These are phyloP conservation scores for Thraustochytrium sp. DNA, from an alignment of 352 stramenopile species.

Conservation along the genomic window DNA sequence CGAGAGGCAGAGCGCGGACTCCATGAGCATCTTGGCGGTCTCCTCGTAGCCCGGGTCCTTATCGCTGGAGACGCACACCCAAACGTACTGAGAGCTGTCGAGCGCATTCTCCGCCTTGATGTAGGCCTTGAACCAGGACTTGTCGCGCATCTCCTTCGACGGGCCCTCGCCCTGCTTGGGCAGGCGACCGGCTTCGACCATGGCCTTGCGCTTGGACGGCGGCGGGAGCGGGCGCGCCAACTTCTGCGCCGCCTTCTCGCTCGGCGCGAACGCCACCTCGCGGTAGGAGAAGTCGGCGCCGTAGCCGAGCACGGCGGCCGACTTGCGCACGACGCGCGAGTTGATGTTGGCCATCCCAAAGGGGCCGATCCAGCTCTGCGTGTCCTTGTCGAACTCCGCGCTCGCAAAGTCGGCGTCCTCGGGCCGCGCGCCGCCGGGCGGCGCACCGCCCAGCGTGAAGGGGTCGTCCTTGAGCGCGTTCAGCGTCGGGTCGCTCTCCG, in stretches of 20 bases:
- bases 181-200: conserved; percentile 31
- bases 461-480: conserved; percentile 55
- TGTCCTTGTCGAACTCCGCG: background rate
- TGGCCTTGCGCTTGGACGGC: conserved; percentile 7
- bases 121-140: background rate
- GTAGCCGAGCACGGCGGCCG: background rate
- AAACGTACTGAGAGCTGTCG: background rate
- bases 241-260: background rate
- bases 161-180: conserved; percentile 13
- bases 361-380: background rate
- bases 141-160: conserved; percentile 1
- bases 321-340: conserved; percentile 42
- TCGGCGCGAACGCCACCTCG: background rate
- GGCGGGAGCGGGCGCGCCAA: background rate
- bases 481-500: conserved; percentile 60
- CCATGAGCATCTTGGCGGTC: conserved; percentile 33
- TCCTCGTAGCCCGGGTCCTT: conserved; percentile 21
- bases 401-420: background rate
- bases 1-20: conserved; percentile 16
- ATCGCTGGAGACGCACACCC: background rate
- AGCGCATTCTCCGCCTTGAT: background rate
- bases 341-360: conserved; percentile 47
- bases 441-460: conserved; percentile 53
- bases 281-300: conserved; percentile 12
- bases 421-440: background rate